Percentiles rank a stretch among this genome's conserved stretches.
These are phyloP conservation scores for Hymenotorrendiella dingleyae DNA, from an alignment of 2,329 filamentous ascomycete species.

Conservation along the genomic window DNA sequence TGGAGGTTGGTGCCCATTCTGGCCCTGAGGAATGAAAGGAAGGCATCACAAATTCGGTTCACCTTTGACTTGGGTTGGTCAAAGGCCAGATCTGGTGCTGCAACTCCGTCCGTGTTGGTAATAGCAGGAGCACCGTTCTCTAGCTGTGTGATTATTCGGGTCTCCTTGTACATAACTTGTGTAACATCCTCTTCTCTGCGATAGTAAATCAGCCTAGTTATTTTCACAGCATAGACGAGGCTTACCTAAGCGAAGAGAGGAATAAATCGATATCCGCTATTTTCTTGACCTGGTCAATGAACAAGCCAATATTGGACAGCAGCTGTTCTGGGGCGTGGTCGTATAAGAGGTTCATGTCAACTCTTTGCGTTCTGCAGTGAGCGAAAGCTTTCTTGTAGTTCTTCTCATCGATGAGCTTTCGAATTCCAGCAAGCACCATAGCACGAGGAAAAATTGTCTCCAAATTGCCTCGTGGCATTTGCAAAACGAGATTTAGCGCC, in stretches of 20 bases:
- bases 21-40: constrained; percentile 61
- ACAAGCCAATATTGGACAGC: constrained; percentile 65
- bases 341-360: constrained; percentile 96
- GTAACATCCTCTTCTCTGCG: constrained; percentile 82
- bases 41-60: constrained; percentile 82
- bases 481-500: constrained; percentile 76
- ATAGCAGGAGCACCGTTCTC: constrained; percentile 26
- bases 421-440: constrained; percentile 85
- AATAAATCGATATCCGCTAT: constrained; percentile 84
- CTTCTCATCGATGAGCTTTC: constrained; percentile 70
- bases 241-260: constrained; percentile 73
- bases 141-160: constrained; percentile 43
- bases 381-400: constrained; percentile 81
- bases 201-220: constrained; percentile 27
- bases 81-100: constrained; percentile 14
- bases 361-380: constrained; percentile 84
- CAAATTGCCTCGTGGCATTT: constrained; percentile 93
- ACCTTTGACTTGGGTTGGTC: constrained; percentile 52
- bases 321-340: constrained; percentile 90
- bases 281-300: constrained; percentile 79
- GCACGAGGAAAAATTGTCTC: constrained; percentile 93
- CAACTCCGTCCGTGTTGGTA: constrained; percentile 13
- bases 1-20: constrained; percentile 65
- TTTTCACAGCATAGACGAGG: background rate
- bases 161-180: constrained; percentile 89